Evolutionary conservation across 2,329 filamentous ascomycete species (phyloP).

Genomic region (Falciphora oryzae): DNA sequence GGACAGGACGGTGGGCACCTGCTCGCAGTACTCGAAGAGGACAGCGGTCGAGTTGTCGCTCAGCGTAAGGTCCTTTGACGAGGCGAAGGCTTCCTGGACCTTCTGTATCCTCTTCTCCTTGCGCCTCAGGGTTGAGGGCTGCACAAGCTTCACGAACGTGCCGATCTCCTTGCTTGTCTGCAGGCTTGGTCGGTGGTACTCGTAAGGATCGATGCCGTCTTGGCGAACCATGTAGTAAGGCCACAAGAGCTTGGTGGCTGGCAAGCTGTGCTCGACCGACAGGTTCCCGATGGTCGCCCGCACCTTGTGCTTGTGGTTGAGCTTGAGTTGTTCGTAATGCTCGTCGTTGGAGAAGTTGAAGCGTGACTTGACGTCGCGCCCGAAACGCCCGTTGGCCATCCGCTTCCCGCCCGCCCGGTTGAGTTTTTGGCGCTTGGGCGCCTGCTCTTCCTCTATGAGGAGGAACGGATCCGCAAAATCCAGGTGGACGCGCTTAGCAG

Average conservation of each 20-base stretch:
- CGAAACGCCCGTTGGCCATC: conserved; percentile 62
- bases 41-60: conserved; percentile 85
- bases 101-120: conserved; percentile 78
- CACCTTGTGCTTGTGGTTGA: conserved; percentile 95
- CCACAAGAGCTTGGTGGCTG: conserved; percentile 85
- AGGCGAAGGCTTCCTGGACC: conserved; percentile 70
- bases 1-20: conserved; percentile 83
- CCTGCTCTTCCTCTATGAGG: conserved; percentile 63
- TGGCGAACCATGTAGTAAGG: conserved; percentile 93
- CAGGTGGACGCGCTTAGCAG: conserved; percentile 73
- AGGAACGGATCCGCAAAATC: conserved; percentile 87
- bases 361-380: conserved; percentile 68
- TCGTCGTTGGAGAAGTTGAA: conserved; percentile 98
- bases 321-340: conserved; percentile 90
- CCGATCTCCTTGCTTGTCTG: conserved; percentile 63
- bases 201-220: conserved; percentile 60
- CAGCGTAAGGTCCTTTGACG: conserved; percentile 76
- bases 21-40: conserved; percentile 92
- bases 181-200: conserved; percentile 78
- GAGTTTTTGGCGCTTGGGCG: conserved; percentile 52
- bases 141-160: conserved; percentile 64
- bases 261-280: conserved; percentile 90
- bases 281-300: conserved; percentile 86
- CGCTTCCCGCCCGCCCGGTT: conserved; percentile 48
- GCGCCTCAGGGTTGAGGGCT: conserved; percentile 63